phyloP scores from a whole-genome alignment of 2,329 filamentous ascomycete species.

The Phoma sp. region DNA sequence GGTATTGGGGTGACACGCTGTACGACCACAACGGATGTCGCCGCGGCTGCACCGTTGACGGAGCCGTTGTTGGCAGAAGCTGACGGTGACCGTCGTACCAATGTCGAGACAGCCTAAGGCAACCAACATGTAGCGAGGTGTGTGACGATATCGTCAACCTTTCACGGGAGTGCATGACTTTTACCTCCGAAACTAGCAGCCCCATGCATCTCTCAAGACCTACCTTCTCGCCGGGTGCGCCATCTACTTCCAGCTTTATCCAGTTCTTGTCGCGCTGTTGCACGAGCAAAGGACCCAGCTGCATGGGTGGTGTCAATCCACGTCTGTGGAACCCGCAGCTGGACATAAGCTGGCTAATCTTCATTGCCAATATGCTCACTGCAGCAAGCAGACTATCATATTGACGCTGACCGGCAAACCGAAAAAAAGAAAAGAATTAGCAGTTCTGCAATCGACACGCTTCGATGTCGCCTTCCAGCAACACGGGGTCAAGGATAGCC shows the following conservation, averaged over 20 bases:
- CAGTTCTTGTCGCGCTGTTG: slow-evolving; percentile 9
- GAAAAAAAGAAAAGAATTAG: neutral
- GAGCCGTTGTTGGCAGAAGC: slow-evolving; percentile 27
- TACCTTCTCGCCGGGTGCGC: neutral
- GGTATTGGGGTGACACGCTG: slow-evolving; percentile 19
- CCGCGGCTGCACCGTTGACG: slow-evolving; percentile 28
- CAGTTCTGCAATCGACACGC: neutral
- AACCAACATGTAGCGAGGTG: neutral
- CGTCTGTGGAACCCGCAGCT: slow-evolving; percentile 19
- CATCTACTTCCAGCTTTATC: neutral
- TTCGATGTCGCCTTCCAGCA: neutral
- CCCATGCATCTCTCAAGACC: neutral
- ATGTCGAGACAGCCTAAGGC: neutral
- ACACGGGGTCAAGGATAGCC: slow-evolving; percentile 28
- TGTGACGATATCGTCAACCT: too few species aligned
- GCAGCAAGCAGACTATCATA: neutral
- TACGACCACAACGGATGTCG: slow-evolving; percentile 29
- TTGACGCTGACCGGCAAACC: neutral
- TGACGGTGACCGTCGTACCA: slow-evolving; percentile 27
- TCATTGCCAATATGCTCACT: neutral
- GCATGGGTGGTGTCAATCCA: slow-evolving; percentile 25
- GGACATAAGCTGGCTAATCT: neutral
- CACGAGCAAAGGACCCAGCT: slow-evolving; percentile 25
- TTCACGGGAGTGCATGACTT: too few species aligned
- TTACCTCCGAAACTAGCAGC: neutral